These are phyloP conservation scores for Starmerella sirachaensis DNA, from an alignment of 805 yeast species.

Conservation along the genomic window DNA sequence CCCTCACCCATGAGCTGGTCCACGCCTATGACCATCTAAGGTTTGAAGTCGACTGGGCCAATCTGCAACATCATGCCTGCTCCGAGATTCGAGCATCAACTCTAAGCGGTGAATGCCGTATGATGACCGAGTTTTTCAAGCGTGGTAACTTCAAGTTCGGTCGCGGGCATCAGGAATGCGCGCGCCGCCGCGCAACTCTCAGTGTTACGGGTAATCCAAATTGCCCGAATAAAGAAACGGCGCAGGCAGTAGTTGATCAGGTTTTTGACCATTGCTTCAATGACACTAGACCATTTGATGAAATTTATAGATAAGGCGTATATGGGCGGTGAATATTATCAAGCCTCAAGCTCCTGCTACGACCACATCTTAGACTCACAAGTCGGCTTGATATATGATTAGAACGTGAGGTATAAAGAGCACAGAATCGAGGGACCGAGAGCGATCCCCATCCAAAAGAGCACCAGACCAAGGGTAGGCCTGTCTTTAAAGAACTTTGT, in stretches of 20 bases:
- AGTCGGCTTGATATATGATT: constrained; percentile 6
- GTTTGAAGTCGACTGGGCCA: constrained; percentile 75
- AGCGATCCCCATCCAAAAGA: constrained; percentile 87
- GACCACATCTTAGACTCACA: no score
- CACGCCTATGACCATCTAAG: constrained; percentile 87
- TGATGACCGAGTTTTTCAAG: constrained; percentile 65
- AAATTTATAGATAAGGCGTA: constrained; percentile 51
- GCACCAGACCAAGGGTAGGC: constrained; percentile 57
- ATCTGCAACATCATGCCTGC: constrained; percentile 89
- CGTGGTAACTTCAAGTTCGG: constrained; percentile 43
- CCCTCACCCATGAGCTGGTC: constrained; percentile 80
- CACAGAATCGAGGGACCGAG: constrained; percentile 84
- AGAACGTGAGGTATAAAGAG: constrained; percentile 69
- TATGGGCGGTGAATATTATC: neutral
- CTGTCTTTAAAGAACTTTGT: constrained; percentile 44
- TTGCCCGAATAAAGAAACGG: constrained; percentile 61
- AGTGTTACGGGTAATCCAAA: constrained; percentile 80
- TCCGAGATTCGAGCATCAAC: constrained; percentile 90
- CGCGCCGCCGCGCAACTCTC: constrained; percentile 72
- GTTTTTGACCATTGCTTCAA: constrained; percentile 90
- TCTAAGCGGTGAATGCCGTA: constrained; percentile 88
- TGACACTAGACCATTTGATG: constrained; percentile 93
- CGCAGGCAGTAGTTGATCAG: constrained; percentile 65
- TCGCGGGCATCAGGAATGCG: constrained; percentile 84
- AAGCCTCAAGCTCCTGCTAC: no score